phyloP scores from a whole-genome alignment of 768 basidiomycete genomes.

The Podaxis mareebaensis region DNA sequence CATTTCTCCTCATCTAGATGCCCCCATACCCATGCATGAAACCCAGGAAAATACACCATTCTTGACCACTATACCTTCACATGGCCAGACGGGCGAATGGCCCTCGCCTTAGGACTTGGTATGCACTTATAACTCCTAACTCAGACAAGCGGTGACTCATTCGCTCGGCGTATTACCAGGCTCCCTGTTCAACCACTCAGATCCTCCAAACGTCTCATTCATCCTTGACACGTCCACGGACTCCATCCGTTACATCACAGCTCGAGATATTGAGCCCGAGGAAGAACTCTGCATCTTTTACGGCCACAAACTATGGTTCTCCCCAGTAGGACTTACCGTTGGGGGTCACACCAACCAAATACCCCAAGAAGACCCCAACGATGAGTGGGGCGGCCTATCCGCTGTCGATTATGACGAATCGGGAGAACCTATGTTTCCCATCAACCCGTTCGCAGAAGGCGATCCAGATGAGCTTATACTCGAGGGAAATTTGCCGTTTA shows the following conservation, averaged over 20 bases:
- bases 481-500: conserved; percentile 68
- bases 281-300: conserved; percentile 86
- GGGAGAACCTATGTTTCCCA: neutral
- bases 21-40: neutral
- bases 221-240: conserved; percentile 50
- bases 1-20: neutral
- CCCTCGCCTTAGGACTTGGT: conserved; percentile 80
- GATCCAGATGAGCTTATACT: conserved; percentile 48
- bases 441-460: conserved; percentile 34
- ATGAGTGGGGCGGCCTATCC: conserved; percentile 49
- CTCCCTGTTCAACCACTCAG: conserved; percentile 80
- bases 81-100: conserved; percentile 76
- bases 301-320: conserved; percentile 67
- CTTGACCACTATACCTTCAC: conserved; percentile 78
- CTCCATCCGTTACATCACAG: conserved; percentile 64
- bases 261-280: conserved; percentile 48
- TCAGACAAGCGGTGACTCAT: neutral
- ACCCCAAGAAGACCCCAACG: conserved; percentile 28
- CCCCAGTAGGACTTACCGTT: conserved; percentile 29
- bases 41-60: conserved; percentile 50
- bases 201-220: conserved; percentile 70
- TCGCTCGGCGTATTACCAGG: conserved; percentile 39
- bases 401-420: conserved; percentile 24
- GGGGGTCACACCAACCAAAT: neutral
- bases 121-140: conserved; percentile 15